Evolutionary conservation across 305 asterid genomes (phyloP).

Genomic region (Rubia occidens): DNA sequence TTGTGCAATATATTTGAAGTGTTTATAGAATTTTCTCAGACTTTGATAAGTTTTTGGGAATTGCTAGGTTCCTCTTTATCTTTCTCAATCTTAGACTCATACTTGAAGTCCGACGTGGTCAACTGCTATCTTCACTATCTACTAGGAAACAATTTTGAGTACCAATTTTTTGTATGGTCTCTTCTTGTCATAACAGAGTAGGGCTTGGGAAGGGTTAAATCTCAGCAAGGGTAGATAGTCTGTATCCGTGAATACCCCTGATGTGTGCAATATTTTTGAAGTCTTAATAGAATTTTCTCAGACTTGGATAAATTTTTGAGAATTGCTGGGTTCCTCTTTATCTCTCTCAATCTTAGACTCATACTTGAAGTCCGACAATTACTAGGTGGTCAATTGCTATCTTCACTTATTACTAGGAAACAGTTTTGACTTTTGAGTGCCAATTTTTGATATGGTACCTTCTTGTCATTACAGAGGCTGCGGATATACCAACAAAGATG

Average conservation of each 20-base stretch:
- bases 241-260: neutral
- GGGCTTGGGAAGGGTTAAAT: neutral
- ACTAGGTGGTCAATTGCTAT: neutral
- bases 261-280: neutral
- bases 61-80: neutral
- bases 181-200: conserved; percentile 33
- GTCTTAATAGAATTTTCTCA: neutral
- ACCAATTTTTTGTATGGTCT: conserved; percentile 3
- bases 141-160: neutral
- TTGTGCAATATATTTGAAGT: neutral
- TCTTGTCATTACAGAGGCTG: conserved; percentile 51
- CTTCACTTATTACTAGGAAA: neutral
- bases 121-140: neutral
- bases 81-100: neutral
- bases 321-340: neutral
- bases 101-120: neutral
- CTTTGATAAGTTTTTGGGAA: neutral
- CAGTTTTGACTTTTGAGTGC: neutral
- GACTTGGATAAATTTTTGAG: neutral
- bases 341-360: neutral
- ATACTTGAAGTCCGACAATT: neutral
- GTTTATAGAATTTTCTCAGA: neutral
- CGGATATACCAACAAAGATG: conserved; percentile 91
- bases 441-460: conserved; percentile 10
- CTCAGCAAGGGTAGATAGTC: neutral